Base-by-base conservation (phyloP, 2,329 filamentous ascomycete species). In the Talaromyces piceae region DNA sequence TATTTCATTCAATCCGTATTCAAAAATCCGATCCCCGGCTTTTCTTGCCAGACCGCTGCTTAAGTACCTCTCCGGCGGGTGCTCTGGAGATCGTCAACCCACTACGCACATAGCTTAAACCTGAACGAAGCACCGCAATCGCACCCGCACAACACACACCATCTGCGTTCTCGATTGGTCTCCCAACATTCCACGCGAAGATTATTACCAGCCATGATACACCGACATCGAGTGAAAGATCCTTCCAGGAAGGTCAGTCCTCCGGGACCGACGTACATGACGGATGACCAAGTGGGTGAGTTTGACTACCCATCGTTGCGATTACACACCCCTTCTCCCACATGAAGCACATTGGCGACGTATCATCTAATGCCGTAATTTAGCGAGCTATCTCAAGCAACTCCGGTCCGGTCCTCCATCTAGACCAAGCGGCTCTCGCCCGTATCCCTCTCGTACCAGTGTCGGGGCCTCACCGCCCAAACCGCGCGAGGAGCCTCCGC, bases 341-440 rank as follows among this genome's bases (percentile, higher is more conserved):
- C n/a, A n/a, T 18, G 33, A 37, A 9, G 16, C 33, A 18, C 33
- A 22, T 28, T 23, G 11, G 8, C 8, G 22, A 6, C 16, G 39
- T 37, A 5, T 48, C 31, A 20, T 20, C 13, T n/a, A 30, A 30
- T 20, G 37, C 23, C 39, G 23, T 28, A n/a, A 25, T 49, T 22
- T 64, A 84, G 81, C 77, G 53, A 75, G 68, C 52, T 84, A 83
- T 63, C 71, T 84, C 44, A 75, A 77, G 56, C 78, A 82, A 54
- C 74, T 84, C 23, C 78, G 81, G 58, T 73, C 71, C 51, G 80
- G 78, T 61, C 76, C 77, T 50, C 75, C 76, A 49, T 67, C 74
- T 5, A 75, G 81, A 55, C 81, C 81, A 5, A 79, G 73, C 47
- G 81, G 82, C 53, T 82, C 81, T 43, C 71, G 82, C 50, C 81